Evolutionary conservation across 2,329 filamentous ascomycete species (phyloP), one percentile per base, ranked within the genome.

Genomic region (Microsporum ferrugineum): DNA sequence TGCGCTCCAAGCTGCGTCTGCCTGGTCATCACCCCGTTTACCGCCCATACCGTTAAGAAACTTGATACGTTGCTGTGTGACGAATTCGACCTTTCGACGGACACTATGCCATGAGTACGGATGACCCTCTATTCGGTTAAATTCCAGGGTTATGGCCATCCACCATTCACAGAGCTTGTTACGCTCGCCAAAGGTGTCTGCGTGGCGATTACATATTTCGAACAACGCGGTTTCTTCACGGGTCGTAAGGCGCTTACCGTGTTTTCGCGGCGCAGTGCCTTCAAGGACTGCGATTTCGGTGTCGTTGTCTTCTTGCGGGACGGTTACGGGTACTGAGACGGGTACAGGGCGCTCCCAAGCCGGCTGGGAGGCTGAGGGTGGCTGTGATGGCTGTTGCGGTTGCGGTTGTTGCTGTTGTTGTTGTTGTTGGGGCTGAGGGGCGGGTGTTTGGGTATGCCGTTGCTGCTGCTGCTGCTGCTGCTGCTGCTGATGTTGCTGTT

Each of bases 41-140:
- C 68, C 67, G 45, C 67, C 68, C 64, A 71, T 68, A 1, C 74
- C 73, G 6, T 72, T 69, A 0, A 75, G 67, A 55, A 72, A 73
- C 63, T 75, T 73, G 61, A 75, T 72, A 7, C 74, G 70, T 63
- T 75, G 73, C 55, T 74, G 75, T 23, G 74, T 75, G 5, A 74
- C 71, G 29, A 71, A 56, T 63, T 76, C 73, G 17, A 76, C 74
- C 62, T 75, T 76, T 33, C 74, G 69, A 14, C 74, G 73, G 31
- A 76, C 74, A 17, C 73, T 75, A 55, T 76, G 73, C 74, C 74
- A 76, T 27, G 72, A 74, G 62, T 76, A 76, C 7, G 73, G 73
- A 56, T 74, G 71, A 5, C 72, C 73, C 53, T 74, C 69, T 31
- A 70, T 68, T 10, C 64, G 66, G 4, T 70, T 73, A 61, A 76